Conservation (phyloP, 2,329 filamentous ascomycete species). For the Trichothecium roseum region DNA sequence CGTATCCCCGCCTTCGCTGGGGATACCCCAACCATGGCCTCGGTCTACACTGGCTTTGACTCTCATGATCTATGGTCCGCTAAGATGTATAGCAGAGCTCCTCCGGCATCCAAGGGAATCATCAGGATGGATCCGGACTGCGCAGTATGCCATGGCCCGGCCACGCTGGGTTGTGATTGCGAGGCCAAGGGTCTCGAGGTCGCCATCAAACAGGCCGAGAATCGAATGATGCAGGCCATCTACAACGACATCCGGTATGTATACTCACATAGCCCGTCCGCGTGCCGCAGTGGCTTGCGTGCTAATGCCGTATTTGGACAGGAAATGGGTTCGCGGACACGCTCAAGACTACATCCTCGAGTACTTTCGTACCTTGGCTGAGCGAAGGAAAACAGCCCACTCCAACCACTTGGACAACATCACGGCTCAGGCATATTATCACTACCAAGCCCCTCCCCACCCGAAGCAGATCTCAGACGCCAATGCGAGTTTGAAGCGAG, state of each 20-base stretch:
- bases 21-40: too few species aligned
- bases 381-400: constrained; percentile 49
- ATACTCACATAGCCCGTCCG: constrained; percentile 3
- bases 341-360: constrained; percentile 59
- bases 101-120: constrained; percentile 29
- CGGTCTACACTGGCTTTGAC: too few species aligned
- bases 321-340: constrained; percentile 53
- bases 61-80: constrained; percentile 11
- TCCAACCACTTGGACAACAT: constrained; percentile 44
- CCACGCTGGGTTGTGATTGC: constrained; percentile 50
- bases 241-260: constrained; percentile 54
- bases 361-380: constrained; percentile 51
- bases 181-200: constrained; percentile 55
- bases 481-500: constrained; percentile 56
- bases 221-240: constrained; percentile 50
- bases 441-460: constrained; percentile 47
- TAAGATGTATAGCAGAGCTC: constrained; percentile 43
- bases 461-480: constrained; percentile 54
- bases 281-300: not conserved
- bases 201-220: constrained; percentile 53
- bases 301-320: constrained; percentile 15
- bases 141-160: constrained; percentile 54
- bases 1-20: not conserved
- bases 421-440: constrained; percentile 42
- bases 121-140: constrained; percentile 61